Evolutionary conservation across 257 asterid species (phyloP).

Genomic region (Gardenia jasminoides): DNA sequence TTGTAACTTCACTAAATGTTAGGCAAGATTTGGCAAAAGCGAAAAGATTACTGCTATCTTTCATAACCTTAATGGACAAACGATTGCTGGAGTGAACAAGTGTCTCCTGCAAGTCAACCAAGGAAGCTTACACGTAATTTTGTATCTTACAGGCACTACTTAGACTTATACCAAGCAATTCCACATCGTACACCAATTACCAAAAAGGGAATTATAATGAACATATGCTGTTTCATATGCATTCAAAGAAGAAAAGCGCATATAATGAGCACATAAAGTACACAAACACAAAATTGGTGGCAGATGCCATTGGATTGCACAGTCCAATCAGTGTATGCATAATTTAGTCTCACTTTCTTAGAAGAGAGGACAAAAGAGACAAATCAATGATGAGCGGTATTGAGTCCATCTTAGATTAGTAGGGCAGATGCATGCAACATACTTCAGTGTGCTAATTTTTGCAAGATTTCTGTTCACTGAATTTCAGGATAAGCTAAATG

Average conservation of each 20-base stretch:
- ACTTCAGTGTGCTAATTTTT: not conserved
- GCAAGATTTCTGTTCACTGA: not conserved
- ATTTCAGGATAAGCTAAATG: not conserved
- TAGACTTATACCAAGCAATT: not conserved
- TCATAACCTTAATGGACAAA: conserved; percentile 65
- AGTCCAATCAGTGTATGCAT: not conserved
- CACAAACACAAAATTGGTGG: too few relatives aligned
- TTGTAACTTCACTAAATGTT: conserved; percentile 80
- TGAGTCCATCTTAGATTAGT: not conserved
- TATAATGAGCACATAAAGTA: too few relatives aligned
- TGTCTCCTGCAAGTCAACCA: conserved; percentile 55
- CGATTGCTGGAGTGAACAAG: conserved; percentile 74
- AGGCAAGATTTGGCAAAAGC: conserved; percentile 72
- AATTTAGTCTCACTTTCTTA: not conserved
- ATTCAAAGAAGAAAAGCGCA: not conserved
- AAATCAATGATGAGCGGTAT: not conserved
- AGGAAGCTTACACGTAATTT: not conserved
- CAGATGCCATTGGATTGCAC: not conserved
- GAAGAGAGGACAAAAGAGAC: not conserved
- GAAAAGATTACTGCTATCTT: conserved; percentile 39
- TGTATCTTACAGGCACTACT: not conserved
- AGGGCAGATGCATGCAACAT: not conserved
- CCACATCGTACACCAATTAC: not conserved
- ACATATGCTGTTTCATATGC: not conserved
- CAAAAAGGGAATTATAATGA: not conserved